phyloP scores from a whole-genome alignment of 768 basidiomycete genomes.

The Amanita subjunquillea region DNA sequence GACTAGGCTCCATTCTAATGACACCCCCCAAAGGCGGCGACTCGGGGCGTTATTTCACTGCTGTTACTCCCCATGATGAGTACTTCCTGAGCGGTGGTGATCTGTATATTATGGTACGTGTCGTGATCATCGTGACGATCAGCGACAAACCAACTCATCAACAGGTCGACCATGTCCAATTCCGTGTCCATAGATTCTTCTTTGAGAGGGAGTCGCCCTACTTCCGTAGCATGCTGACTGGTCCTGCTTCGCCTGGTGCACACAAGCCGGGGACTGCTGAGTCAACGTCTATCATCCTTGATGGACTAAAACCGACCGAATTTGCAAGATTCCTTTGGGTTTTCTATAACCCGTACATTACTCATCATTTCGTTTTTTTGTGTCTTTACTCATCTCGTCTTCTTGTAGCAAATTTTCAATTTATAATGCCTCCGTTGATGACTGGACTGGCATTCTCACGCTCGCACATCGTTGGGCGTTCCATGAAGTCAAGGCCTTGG shows the following conservation, averaged over 20 bases:
- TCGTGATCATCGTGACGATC: background rate
- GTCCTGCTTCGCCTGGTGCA: slow-evolving; percentile 21
- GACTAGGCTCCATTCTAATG: slow-evolving; percentile 15
- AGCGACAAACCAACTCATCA: background rate
- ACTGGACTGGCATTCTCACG: slow-evolving; percentile 42
- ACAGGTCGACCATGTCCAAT: slow-evolving; percentile 43
- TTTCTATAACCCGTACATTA: slow-evolving; percentile 43
- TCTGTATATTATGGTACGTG: slow-evolving; percentile 38
- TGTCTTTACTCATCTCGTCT: slow-evolving; percentile 9
- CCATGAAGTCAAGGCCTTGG: slow-evolving; percentile 3
- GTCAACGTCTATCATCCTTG: slow-evolving; percentile 29
- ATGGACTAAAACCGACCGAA: slow-evolving; percentile 23
- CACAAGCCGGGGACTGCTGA: slow-evolving; percentile 25
- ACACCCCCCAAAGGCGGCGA: slow-evolving; percentile 8
- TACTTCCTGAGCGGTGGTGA: slow-evolving; percentile 46
- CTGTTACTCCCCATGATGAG: slow-evolving; percentile 20
- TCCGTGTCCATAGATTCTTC: slow-evolving; percentile 45
- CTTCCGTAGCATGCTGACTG: slow-evolving; percentile 27
- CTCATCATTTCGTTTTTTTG: no score
- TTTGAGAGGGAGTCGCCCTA: slow-evolving; percentile 39
- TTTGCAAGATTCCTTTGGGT: slow-evolving; percentile 44
- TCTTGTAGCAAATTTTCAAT: slow-evolving; percentile 18
- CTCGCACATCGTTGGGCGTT: slow-evolving; percentile 45
- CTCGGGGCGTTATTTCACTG: slow-evolving; percentile 11
- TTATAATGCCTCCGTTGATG: slow-evolving; percentile 29